A percentile compares a stretch with the other conserved stretches of the same genome.
phyloP scores from a whole-genome alignment of 2,329 filamentous ascomycete species.

The Talaromyces amestolkiae region DNA sequence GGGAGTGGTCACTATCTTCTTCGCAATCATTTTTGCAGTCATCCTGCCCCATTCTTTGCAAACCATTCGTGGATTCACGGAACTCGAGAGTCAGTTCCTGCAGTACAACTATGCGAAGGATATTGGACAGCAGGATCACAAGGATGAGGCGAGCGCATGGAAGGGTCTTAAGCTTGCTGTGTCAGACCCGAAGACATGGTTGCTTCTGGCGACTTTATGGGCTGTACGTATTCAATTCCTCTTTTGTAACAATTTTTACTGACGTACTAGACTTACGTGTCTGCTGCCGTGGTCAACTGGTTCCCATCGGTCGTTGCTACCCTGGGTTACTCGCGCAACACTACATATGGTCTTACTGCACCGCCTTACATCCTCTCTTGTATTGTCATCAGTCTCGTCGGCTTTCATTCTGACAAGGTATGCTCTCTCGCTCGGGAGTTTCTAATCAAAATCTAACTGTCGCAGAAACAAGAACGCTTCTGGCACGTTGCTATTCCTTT shows the following conservation, averaged over 20 bases:
- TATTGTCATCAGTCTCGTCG: slow-evolving; percentile 32
- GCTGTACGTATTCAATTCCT: slow-evolving; percentile 23
- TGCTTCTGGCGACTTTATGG: slow-evolving; percentile 35
- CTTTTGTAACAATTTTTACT: slow-evolving; percentile 25
- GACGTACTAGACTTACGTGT: slow-evolving; percentile 38
- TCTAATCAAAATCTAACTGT: not conserved
- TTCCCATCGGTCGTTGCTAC: slow-evolving; percentile 46
- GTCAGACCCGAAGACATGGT: slow-evolving; percentile 38
- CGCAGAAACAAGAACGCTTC: slow-evolving; percentile 28
- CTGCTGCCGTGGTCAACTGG: slow-evolving; percentile 44
- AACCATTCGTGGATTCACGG: slow-evolving; percentile 39
- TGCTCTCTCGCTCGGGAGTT: not conserved
- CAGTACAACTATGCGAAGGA: slow-evolving; percentile 40
- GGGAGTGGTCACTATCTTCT: slow-evolving; percentile 36
- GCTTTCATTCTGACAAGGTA: slow-evolving; percentile 31
- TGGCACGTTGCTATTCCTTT: slow-evolving; percentile 29
- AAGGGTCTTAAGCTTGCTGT: slow-evolving; percentile 33
- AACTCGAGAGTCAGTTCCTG: slow-evolving; percentile 39
- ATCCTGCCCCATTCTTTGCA: slow-evolving; percentile 57
- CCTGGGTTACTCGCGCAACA: slow-evolving; percentile 45
- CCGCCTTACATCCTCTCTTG: slow-evolving; percentile 34
- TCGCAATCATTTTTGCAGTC: slow-evolving; percentile 52
- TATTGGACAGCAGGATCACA: slow-evolving; percentile 24
- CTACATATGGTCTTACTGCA: slow-evolving; percentile 48
- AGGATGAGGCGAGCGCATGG: slow-evolving; percentile 26